These are phyloP conservation scores for Beverwykella pulmonaria DNA, from an alignment of 495 filamentous ascomycete species.

Conservation along the genomic window DNA sequence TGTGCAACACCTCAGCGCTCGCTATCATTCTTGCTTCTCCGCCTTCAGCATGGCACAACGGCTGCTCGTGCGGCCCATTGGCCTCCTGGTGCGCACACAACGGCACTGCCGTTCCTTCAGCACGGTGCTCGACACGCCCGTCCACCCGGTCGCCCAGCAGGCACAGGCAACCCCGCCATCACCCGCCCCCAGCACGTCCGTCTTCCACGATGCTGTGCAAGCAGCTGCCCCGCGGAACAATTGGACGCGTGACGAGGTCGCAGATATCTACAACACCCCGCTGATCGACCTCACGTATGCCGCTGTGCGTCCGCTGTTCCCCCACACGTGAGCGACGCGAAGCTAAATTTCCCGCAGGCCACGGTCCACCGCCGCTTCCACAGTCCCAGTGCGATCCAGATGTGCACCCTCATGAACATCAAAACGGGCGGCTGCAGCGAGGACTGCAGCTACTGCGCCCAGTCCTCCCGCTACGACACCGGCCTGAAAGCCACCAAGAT, in stretches of 20 bases:
- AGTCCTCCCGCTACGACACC: slow-evolving; percentile 77
- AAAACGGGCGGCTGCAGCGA: slow-evolving; percentile 89
- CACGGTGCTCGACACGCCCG: slow-evolving; percentile 21
- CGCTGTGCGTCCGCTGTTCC: slow-evolving; percentile 62
- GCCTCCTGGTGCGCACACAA: slow-evolving; percentile 2
- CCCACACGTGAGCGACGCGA: not conserved
- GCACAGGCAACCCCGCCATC: no score
- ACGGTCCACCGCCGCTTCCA: slow-evolving; percentile 80
- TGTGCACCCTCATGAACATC: slow-evolving; percentile 93
- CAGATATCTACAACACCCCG: slow-evolving; percentile 73
- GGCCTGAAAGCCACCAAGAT: slow-evolving; percentile 78
- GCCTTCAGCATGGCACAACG: slow-evolving; percentile 8
- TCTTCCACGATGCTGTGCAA: slow-evolving; percentile 56
- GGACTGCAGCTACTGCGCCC: slow-evolving; percentile 87
- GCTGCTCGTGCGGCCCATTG: slow-evolving; percentile 8
- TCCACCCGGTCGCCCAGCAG: slow-evolving; percentile 1
- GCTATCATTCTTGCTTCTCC: not conserved
- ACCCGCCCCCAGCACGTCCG: slow-evolving; percentile 1
- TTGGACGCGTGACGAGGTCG: slow-evolving; percentile 79
- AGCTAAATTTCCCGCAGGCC: slow-evolving; percentile 50
- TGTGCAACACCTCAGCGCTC: not conserved
- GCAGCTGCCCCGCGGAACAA: slow-evolving; percentile 63
- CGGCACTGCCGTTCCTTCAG: slow-evolving; percentile 15
- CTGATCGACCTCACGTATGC: slow-evolving; percentile 75
- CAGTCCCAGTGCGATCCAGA: slow-evolving; percentile 74